Conservation (phyloP, 306 rosid genomes). For the Cyamopsis tetragonoloba region DNA sequence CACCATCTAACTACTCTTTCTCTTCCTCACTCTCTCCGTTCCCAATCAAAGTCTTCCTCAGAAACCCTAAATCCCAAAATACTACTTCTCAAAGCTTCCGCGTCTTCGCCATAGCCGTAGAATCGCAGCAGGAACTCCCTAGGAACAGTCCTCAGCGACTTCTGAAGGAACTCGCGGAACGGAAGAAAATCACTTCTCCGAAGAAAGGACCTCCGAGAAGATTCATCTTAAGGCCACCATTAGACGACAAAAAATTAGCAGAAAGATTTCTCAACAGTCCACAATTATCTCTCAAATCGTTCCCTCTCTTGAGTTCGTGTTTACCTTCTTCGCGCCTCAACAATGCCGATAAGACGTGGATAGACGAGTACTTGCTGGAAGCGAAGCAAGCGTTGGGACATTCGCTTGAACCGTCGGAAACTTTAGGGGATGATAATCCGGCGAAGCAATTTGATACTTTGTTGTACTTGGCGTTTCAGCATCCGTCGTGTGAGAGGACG, state of each 20-base stretch:
- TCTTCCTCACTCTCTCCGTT: slow-evolving; percentile 55
- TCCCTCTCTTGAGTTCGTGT: slow-evolving; percentile 85
- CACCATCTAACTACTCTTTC: slow-evolving; percentile 39
- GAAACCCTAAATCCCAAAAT: slow-evolving; percentile 27
- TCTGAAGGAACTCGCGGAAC: slow-evolving; percentile 87
- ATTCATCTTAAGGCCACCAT: slow-evolving; percentile 72
- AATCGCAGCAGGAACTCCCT: slow-evolving; percentile 65
- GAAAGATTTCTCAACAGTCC: slow-evolving; percentile 88
- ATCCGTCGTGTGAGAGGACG: slow-evolving; percentile 77
- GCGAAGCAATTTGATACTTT: slow-evolving; percentile 81
- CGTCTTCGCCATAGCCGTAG: slow-evolving; percentile 60
- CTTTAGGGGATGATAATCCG: slow-evolving; percentile 71
- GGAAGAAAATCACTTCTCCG: slow-evolving; percentile 65
- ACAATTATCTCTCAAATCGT: slow-evolving; percentile 71
- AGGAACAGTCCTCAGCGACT: slow-evolving; percentile 78
- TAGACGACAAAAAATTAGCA: slow-evolving; percentile 75
- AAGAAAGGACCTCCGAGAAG: slow-evolving; percentile 67
- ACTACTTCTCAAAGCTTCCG: slow-evolving; percentile 23
- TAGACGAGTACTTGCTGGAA: slow-evolving; percentile 85
- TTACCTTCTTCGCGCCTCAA: slow-evolving; percentile 77
- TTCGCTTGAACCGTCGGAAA: slow-evolving; percentile 76
- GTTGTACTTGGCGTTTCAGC: slow-evolving; percentile 96
- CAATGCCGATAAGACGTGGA: slow-evolving; percentile 81
- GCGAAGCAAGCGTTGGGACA: slow-evolving; percentile 95
- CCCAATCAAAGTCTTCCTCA: slow-evolving; percentile 36